Evolutionary conservation across 495 filamentous ascomycete species (phyloP).

Genomic region (Neurospora terricola): DNA sequence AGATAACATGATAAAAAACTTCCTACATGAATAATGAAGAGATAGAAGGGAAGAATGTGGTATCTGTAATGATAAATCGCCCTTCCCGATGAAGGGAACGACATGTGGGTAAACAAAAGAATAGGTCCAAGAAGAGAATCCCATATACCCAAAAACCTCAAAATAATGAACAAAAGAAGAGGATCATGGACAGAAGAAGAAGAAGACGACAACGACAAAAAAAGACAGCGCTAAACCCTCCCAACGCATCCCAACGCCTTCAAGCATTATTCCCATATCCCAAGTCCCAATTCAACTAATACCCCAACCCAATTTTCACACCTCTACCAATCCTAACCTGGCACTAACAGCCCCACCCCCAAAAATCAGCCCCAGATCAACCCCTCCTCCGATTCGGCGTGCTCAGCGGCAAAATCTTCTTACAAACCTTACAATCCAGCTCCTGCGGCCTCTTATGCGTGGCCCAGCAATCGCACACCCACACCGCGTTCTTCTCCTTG

Average conservation of each 20-base stretch:
- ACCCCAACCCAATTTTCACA: background rate
- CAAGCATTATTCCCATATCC: background rate
- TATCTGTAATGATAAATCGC: background rate
- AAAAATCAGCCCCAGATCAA: background rate
- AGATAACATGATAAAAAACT: too few relatives aligned
- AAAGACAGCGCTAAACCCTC: background rate
- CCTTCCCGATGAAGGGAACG: background rate
- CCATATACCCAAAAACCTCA: background rate
- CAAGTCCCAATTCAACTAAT: background rate
- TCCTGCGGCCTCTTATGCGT: constrained; percentile 1
- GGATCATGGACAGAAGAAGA: too few relatives aligned
- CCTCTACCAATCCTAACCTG: background rate
- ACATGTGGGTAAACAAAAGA: background rate
- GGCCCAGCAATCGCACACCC: constrained; percentile 20
- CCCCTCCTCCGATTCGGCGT: background rate
- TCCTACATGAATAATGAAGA: too few relatives aligned
- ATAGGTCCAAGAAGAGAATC: background rate
- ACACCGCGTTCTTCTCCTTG: constrained; percentile 11
- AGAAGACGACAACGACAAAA: background rate
- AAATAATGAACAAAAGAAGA: background rate
- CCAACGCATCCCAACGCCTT: background rate
- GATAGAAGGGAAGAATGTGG: background rate
- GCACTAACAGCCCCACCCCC: background rate
- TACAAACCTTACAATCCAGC: constrained; percentile 7
- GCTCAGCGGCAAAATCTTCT: background rate